Evolutionary conservation across 2,329 filamentous ascomycete genomes (phyloP), one percentile per base, ranked within the genome.

Genomic region (Bertia moriformis): DNA sequence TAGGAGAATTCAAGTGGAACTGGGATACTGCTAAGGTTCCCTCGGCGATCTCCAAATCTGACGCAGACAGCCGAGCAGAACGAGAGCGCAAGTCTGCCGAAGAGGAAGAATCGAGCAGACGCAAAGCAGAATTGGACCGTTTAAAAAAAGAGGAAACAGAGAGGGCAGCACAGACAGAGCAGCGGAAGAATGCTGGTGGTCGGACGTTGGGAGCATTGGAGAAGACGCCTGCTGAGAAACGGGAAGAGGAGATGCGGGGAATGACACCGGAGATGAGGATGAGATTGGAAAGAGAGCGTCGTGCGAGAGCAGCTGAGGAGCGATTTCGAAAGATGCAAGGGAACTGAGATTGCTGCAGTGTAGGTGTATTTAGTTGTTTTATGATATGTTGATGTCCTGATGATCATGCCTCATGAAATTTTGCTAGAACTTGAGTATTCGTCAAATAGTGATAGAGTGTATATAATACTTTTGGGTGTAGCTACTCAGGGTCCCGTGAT

Each of bases 271-370:
- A 96, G 61, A 88, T 91, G 73, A 74, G 78, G 54, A 73, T 78
- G 71, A 76, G 73, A 54, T 58, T 96, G 40, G 91, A 96, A 57
- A 68, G 91, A 48, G 91, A 98, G 61, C 69, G 87, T 49, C 79
- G 89, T 51, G 91, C 91, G 3, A 75, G 89, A 49, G 91, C 91
- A 5, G 89, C 88, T 0, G 91, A 96, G 60, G 88, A 89, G 62
- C 75, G 89, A 52, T 69, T 95, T 43, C 77, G 71, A 59, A 69
- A 70, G 50, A 66, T 86, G 70, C 70, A 74, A 49, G 61, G 51
- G 7, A 35, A 27, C n/a, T 27, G 22, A 30, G 50, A n/a, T n/a
- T n/a, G n/a, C n/a, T n/a, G n/a, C n/a, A n/a, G n/a, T n/a, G 48
- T 18, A 4, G 10, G 37, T 30, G 12, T 30, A 12, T 30, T 12